phyloP scores from a whole-genome alignment of 2,329 filamentous ascomycete genomes.

The Fusarium coicis region DNA sequence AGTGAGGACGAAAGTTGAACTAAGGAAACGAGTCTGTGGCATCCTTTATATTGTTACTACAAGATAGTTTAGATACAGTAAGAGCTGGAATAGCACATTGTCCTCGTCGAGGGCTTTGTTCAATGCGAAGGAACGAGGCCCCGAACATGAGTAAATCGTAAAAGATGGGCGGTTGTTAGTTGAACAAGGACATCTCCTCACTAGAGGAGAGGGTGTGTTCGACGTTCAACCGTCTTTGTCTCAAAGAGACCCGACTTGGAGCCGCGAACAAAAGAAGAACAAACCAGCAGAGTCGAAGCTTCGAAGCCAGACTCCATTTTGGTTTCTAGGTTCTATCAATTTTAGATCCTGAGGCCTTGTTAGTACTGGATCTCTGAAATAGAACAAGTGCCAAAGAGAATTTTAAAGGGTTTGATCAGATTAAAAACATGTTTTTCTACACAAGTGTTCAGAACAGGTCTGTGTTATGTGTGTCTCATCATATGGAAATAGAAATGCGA shows the following conservation, averaged over 20 bases:
- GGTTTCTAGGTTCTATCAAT: constrained; percentile 3
- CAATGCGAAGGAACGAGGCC: neutral
- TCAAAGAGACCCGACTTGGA: neutral
- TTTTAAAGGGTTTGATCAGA: constrained; percentile 37
- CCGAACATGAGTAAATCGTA: constrained; percentile 8
- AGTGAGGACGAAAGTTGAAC: neutral
- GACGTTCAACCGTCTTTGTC: constrained; percentile 23
- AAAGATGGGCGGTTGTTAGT: neutral
- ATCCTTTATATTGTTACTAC: constrained; percentile 31
- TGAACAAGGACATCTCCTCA: constrained; percentile 18
- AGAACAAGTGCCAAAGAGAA: constrained; percentile 3
- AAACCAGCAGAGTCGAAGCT: constrained; percentile 9
- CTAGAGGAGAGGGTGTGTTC: constrained; percentile 14
- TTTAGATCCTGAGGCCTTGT: constrained; percentile 16
- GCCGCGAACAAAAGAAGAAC: constrained; percentile 10
- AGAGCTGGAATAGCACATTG: constrained; percentile 7
- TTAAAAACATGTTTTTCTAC: constrained; percentile 45
- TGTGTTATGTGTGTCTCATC: constrained; percentile 49
- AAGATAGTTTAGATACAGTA: neutral
- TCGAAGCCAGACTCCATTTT: constrained; percentile 25
- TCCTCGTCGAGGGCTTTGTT: constrained; percentile 27
- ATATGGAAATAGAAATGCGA: constrained; percentile 30
- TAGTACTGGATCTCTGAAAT: constrained; percentile 22
- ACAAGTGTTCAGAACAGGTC: constrained; percentile 50
- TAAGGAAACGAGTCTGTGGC: neutral